These are phyloP conservation scores for Rhododendron vialii DNA, from an alignment of 148 eudicot genomes.

Conservation along the genomic window DNA sequence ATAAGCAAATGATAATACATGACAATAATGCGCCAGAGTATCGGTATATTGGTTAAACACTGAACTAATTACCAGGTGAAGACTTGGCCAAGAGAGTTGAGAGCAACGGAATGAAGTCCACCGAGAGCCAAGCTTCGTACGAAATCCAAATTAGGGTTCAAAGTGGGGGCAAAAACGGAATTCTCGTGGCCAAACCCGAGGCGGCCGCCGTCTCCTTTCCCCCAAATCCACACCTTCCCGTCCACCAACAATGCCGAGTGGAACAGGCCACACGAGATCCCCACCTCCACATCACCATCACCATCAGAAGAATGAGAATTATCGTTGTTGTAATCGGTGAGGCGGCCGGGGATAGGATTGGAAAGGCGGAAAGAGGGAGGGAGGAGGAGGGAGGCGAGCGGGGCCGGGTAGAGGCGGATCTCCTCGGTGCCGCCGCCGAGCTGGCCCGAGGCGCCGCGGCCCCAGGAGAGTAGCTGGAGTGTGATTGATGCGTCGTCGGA, in stretches of 20 bases:
- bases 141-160: slow-evolving; percentile 41
- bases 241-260: slow-evolving; percentile 66
- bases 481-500: slow-evolving; percentile 12
- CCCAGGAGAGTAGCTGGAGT: slow-evolving; percentile 77
- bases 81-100: slow-evolving; percentile 56
- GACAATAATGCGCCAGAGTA: background rate
- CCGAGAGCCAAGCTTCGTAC: slow-evolving; percentile 66
- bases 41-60: background rate
- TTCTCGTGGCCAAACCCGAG: slow-evolving; percentile 77
- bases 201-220: slow-evolving; percentile 94
- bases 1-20: background rate
- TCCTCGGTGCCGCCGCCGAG: slow-evolving; percentile 63
- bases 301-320: background rate
- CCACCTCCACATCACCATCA: slow-evolving; percentile 26
- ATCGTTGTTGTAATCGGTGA: background rate
- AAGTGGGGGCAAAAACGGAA: slow-evolving; percentile 40
- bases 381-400: slow-evolving; percentile 42
- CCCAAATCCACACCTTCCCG: slow-evolving; percentile 84
- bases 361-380: slow-evolving; percentile 46
- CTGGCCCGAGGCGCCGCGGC: slow-evolving; percentile 87
- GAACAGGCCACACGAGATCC: slow-evolving; percentile 79
- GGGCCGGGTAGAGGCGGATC: slow-evolving; percentile 57
- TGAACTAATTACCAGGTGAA: slow-evolving; percentile 67
- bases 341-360: slow-evolving; percentile 37
- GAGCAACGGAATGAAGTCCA: slow-evolving; percentile 86